These are phyloP conservation scores for Massariosphaeria phaeospora DNA, from an alignment of 495 filamentous ascomycete genomes.

Conservation along the genomic window DNA sequence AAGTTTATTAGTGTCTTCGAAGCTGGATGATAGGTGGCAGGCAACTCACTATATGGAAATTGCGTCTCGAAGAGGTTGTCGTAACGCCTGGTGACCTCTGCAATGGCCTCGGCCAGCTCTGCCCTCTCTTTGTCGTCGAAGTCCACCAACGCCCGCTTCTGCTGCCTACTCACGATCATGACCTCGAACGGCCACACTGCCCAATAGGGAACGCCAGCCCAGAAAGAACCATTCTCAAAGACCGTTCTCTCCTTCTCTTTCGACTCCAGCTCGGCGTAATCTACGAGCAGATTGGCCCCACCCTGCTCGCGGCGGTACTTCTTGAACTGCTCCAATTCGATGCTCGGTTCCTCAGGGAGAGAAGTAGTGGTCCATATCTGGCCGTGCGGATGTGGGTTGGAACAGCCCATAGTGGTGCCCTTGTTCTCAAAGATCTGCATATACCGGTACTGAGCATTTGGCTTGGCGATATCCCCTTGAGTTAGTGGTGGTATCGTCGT, in stretches of 20 bases:
- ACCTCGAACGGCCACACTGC: slow-evolving; percentile 95
- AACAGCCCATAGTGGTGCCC: slow-evolving; percentile 96
- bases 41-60: slow-evolving; percentile 79
- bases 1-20: slow-evolving; percentile 5
- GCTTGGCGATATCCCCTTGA: slow-evolving; percentile 46
- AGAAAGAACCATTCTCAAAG: slow-evolving; percentile 74
- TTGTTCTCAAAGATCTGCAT: slow-evolving; percentile 99
- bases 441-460: slow-evolving; percentile 79
- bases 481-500: slow-evolving; percentile 48
- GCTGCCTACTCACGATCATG: slow-evolving; percentile 76
- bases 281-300: slow-evolving; percentile 69
- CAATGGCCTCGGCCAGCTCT: slow-evolving; percentile 73
- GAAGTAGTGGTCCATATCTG: slow-evolving; percentile 93
- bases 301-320: slow-evolving; percentile 68
- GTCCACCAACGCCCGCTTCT: slow-evolving; percentile 77
- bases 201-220: slow-evolving; percentile 94
- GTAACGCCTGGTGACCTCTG: slow-evolving; percentile 82
- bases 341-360: slow-evolving; percentile 77
- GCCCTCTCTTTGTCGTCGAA: slow-evolving; percentile 61
- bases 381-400: slow-evolving; percentile 95
- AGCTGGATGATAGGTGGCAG: neutral
- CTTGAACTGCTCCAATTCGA: slow-evolving; percentile 70
- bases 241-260: slow-evolving; percentile 80
- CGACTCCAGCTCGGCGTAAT: slow-evolving; percentile 81
- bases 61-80: slow-evolving; percentile 96